Conservation (phyloP, 2,329 filamentous ascomycete species). For the Colletotrichum tamarilloi region DNA sequence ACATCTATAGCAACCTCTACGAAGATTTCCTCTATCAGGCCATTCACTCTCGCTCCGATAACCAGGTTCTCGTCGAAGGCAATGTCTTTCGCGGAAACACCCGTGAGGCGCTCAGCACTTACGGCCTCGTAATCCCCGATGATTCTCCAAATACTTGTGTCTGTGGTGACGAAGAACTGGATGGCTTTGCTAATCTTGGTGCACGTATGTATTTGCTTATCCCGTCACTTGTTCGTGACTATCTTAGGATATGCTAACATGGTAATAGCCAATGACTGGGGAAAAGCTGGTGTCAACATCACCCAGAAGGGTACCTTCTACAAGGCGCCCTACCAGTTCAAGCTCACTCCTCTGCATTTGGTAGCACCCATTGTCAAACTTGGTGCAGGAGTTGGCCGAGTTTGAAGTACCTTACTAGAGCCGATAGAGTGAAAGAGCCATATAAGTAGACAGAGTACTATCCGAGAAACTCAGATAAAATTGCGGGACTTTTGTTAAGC, state of each 20-base stretch:
- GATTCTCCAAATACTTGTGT: conserved; percentile 65
- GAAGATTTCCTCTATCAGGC: conserved; percentile 59
- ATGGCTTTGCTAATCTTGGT: conserved; percentile 65
- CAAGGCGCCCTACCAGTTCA: conserved; percentile 59
- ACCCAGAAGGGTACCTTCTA: conserved; percentile 62
- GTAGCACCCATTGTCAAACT: conserved; percentile 54
- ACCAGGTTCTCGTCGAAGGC: conserved; percentile 60
- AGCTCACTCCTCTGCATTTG: conserved; percentile 56
- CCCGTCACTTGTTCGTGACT: no score
- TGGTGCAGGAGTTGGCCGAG: conserved; percentile 58
- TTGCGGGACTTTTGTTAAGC: not conserved
- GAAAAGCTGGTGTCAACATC: conserved; percentile 60
- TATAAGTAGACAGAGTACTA: no score
- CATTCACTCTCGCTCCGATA: conserved; percentile 59
- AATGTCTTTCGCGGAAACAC: conserved; percentile 61
- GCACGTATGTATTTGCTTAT: conserved; percentile 51
- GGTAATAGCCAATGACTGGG: conserved; percentile 57
- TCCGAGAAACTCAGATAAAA: no score
- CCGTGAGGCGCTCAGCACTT: conserved; percentile 61
- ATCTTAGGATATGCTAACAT: conserved; percentile 28
- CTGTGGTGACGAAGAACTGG: conserved; percentile 64
- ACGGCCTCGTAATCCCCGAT: conserved; percentile 65
- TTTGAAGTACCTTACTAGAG: conserved; percentile 36
- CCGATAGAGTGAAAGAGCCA: no score
- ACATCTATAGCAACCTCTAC: conserved; percentile 62